Evolutionary conservation across 495 filamentous ascomycete genomes (phyloP), one percentile per base, ranked within the genome.

Genomic region (Penicillium coffeae): DNA sequence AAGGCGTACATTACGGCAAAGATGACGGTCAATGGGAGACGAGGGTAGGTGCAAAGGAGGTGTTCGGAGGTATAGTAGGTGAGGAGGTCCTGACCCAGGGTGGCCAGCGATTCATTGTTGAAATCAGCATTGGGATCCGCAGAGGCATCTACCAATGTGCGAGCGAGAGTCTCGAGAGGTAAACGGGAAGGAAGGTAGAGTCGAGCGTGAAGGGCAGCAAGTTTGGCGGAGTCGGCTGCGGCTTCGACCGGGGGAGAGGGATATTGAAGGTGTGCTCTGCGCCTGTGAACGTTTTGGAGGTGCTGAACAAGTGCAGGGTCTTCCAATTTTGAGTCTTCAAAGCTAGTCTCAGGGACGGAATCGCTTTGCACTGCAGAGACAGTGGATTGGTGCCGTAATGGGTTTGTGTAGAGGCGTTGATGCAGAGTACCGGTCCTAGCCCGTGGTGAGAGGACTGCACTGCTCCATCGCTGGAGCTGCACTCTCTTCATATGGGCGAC

Each of bases 181-280:
- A 96, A 76, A 65, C 83, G 85, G 27, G 80, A 74, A 22, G 91
- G 84, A 49, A 98, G 84, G 43, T 82, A 82, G 39, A 98, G 85
- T 60, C 93, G 90, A 60, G 90, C 86, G 69, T 96, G 91, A 25
- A 98, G 83, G 47, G 93, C 90, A 52, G 91, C 83, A 60, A 98
- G 87, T 73, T 96, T 96, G 47, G 92, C 84, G 44, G 93, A 96
- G 50, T 71, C 60, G 45, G 75, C 65, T n/a, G 90, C 86, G 52
- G 74, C 74, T 54, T 79, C 73, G 48, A 84, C 80, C 47, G 76
- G 79, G 54, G 86, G 90, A 60, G 87, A 90, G 50, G 87, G 52
- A 66, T 69, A 67, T 69, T 63, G 18, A 54, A 68, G 61, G 69
- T 69, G 59, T 44, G 65, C 50, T 45, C 59, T 47, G 42, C 54